phyloP scores from a whole-genome alignment of 2,329 filamentous ascomycete species.

The Botrytis sinoallii region DNA sequence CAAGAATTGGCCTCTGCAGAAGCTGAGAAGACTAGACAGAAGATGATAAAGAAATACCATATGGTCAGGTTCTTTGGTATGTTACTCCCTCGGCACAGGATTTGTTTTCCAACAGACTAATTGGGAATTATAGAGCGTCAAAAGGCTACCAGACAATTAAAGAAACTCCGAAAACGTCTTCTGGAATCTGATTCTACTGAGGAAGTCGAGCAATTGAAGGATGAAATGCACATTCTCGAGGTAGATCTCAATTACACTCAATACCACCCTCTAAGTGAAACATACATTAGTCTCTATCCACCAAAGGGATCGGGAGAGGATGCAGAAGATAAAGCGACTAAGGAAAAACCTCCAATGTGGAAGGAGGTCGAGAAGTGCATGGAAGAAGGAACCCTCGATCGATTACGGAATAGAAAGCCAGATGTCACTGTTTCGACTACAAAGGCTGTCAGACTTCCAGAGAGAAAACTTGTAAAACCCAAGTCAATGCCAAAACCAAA shows the following conservation, averaged over 20 bases:
- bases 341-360: conserved; percentile 59
- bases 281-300: conserved; percentile 65
- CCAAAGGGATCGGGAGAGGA: conserved; percentile 40
- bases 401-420: conserved; percentile 31
- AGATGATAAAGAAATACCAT: conserved; percentile 77
- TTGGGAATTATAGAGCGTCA: conserved; percentile 55
- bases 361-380: conserved; percentile 62
- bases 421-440: conserved; percentile 17
- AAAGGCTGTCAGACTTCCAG: conserved; percentile 24
- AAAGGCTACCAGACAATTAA: conserved; percentile 66
- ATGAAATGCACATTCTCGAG: conserved; percentile 63
- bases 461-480: conserved; percentile 25
- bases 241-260: conserved; percentile 74
- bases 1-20: conserved; percentile 59
- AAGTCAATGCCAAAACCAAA: conserved; percentile 21
- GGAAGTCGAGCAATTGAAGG: conserved; percentile 51
- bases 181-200: conserved; percentile 49
- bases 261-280: conserved; percentile 67
- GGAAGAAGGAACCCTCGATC: conserved; percentile 46
- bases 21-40: conserved; percentile 58
- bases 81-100: conserved; percentile 27
- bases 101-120: conserved; percentile 20
- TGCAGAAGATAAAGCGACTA: conserved; percentile 32
- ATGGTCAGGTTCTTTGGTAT: conserved; percentile 82
- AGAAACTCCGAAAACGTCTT: conserved; percentile 60